These are phyloP conservation scores for Maudiozyma serrabonitensis DNA, from an alignment of 805 yeast species.

Conservation along the genomic window DNA sequence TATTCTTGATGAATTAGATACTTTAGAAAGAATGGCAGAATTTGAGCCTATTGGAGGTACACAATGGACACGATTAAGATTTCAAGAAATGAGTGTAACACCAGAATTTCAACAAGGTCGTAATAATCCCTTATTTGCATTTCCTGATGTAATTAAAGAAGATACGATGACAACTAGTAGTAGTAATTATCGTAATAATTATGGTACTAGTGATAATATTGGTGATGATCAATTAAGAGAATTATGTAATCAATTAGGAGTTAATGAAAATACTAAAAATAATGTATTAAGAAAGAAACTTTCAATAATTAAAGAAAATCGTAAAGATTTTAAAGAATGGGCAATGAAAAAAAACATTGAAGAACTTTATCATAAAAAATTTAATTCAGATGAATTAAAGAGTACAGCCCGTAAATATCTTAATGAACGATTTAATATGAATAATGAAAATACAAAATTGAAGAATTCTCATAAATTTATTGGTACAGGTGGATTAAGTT, in stretches of 20 bases:
- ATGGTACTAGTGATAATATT: not conserved
- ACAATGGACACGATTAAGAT: conserved; percentile 51
- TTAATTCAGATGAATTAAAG: conserved; percentile 28
- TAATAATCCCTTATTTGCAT: conserved; percentile 30
- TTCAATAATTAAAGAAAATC: conserved; percentile 12
- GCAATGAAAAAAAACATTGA: conserved; percentile 43
- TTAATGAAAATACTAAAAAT: conserved; percentile 3
- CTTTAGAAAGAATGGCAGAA: conserved; percentile 56
- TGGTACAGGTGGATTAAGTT: conserved; percentile 73
- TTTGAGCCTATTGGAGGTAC: conserved; percentile 53
- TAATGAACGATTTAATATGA: conserved; percentile 9
- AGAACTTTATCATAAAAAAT: conserved; percentile 22
- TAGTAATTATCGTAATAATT: not conserved
- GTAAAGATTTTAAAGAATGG: conserved; percentile 47
- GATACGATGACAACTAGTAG: not conserved
- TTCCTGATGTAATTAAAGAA: conserved; percentile 2
- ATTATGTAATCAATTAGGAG: conserved; percentile 4
- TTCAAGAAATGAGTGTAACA: conserved; percentile 55
- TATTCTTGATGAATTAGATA: conserved; percentile 58
- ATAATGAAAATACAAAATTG: conserved; percentile 3
- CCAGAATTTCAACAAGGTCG: conserved; percentile 21
- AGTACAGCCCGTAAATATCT: conserved; percentile 35
- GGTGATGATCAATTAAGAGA: conserved; percentile 6
- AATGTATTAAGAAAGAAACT: conserved; percentile 1
- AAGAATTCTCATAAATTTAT: conserved; percentile 30